phyloP scores from a whole-genome alignment of 768 basidiomycete genomes.

The Boletellus ananas region DNA sequence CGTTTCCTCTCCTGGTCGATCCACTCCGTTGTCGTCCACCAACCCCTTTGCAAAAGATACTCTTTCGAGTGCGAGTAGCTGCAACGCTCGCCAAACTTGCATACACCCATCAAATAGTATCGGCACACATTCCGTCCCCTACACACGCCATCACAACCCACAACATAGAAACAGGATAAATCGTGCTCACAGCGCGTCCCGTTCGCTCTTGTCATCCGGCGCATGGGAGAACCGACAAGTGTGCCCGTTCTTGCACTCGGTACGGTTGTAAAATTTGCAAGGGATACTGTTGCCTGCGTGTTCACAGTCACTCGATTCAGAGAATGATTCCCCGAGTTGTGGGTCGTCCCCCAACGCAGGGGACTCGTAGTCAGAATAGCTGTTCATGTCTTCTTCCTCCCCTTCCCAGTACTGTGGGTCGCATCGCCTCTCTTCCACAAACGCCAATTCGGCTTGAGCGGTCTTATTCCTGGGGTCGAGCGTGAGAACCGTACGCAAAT shows the following conservation, averaged over 20 bases:
- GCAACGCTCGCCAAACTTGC: slow-evolving; percentile 41
- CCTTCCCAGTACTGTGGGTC: background rate
- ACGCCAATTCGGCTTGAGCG: slow-evolving; percentile 16
- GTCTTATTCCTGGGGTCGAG: slow-evolving; percentile 26
- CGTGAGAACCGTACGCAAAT: slow-evolving; percentile 24
- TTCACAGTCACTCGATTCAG: slow-evolving; percentile 52
- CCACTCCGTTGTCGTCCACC: slow-evolving; percentile 38
- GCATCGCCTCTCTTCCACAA: background rate
- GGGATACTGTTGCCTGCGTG: slow-evolving; percentile 50
- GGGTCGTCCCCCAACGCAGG: slow-evolving; percentile 26
- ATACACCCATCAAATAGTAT: slow-evolving; percentile 37
- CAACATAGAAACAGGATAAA: background rate
- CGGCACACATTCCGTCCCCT: slow-evolving; percentile 55
- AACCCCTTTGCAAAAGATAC: slow-evolving; percentile 42
- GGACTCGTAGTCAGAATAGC: slow-evolving; percentile 11
- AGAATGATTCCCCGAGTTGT: slow-evolving; percentile 38
- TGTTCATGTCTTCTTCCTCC: background rate
- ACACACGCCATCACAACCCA: background rate
- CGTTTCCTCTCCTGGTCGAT: background rate
- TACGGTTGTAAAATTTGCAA: slow-evolving; percentile 56
- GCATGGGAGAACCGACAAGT: slow-evolving; percentile 50
- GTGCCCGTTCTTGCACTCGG: slow-evolving; percentile 42
- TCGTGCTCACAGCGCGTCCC: slow-evolving; percentile 48
- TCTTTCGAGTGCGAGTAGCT: slow-evolving; percentile 47
- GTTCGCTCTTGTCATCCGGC: slow-evolving; percentile 51